These are phyloP conservation scores for Austropuccinia psidii DNA, from an alignment of 1,284 basidiomycete species.

Conservation along the genomic window DNA sequence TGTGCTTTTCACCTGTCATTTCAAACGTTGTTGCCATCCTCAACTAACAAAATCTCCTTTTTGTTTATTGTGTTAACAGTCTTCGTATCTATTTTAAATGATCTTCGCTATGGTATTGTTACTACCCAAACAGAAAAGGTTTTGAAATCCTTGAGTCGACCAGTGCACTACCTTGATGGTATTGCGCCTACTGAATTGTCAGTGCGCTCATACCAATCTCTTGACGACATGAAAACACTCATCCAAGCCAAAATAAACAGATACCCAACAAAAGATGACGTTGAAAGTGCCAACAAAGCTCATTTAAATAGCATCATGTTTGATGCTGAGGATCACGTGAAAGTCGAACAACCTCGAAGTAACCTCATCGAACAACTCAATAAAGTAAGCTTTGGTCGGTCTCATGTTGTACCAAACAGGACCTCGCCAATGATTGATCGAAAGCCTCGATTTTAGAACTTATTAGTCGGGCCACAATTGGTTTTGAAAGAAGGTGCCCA, in stretches of 20 bases:
- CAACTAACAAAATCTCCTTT: not conserved
- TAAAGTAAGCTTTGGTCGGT: conserved; percentile 50
- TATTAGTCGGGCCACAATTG: conserved; percentile 51
- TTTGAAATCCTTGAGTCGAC: conserved; percentile 39
- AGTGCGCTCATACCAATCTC: conserved; percentile 27
- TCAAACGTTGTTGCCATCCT: conserved; percentile 37
- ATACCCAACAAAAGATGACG: conserved; percentile 77
- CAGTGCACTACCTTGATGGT: conserved; percentile 42
- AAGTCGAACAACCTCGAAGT: conserved; percentile 46
- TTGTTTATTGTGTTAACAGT: not conserved
- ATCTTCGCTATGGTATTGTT: conserved; percentile 43
- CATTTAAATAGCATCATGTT: conserved; percentile 54
- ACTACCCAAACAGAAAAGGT: conserved; percentile 37
- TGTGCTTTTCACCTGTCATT: not conserved
- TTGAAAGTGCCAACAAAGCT: conserved; percentile 61
- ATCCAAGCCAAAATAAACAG: conserved; percentile 46
- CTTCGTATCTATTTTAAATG: conserved; percentile 47
- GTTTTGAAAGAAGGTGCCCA: conserved; percentile 60
- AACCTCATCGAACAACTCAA: conserved; percentile 58
- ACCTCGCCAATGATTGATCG: conserved; percentile 1
- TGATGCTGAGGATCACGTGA: conserved; percentile 42
- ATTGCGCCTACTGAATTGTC: conserved; percentile 46
- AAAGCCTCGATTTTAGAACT: conserved; percentile 40
- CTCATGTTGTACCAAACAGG: not conserved
- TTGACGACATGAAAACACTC: too few relatives aligned